Evolutionary conservation across 2,329 filamentous ascomycete species (phyloP), one percentile per base, ranked within the genome.

Genomic region (Apiospora marii): DNA sequence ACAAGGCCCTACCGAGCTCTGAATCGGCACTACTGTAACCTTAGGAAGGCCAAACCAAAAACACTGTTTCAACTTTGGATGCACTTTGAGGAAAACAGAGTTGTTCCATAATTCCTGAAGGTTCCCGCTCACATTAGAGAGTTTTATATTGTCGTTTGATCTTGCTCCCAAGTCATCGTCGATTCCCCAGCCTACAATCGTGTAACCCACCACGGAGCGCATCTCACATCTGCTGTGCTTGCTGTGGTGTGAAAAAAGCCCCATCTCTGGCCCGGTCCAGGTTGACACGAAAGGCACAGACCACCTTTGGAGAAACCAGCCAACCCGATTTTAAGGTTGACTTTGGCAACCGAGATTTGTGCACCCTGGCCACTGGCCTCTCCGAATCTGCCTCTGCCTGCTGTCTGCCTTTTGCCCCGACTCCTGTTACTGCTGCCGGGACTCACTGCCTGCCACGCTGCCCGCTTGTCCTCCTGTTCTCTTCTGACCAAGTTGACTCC

Each of bases 251-350:
- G 7, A 19, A 5, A 22, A 51, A 16, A 13, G 37, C 37, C 37
- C 37, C 7, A 41, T 41, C 6, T 10, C 7, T 41, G 37, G 37
- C 37, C 24, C 51, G 27, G 13, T 58, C 16, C 16, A 58, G 27
- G 51, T 58, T 13, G 27, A 34, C 19, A 34, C 27, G 19, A 61
- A 37, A 61, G 53, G 53, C 53, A 61, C 53, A 61, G 53, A 61
- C 53, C 53, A 61, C 53, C 30, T 61, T n/a, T 16, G 7, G 19
- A 37, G 27, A 61, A 37, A 4, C 51, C 14, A 34, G 27, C 51
- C 51, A 58, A 8, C 51, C 51, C 53, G 19, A 16, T 37, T 61
- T 61, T 34, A 34, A 58, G 51, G 51, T 58, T 58, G 27, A 58
- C 13, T 30, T 58, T 58, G 27, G 27, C 49, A 22, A 58, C 27